phyloP scores from a whole-genome alignment of 768 basidiomycete species.

The Hemileccinum impolitum region DNA sequence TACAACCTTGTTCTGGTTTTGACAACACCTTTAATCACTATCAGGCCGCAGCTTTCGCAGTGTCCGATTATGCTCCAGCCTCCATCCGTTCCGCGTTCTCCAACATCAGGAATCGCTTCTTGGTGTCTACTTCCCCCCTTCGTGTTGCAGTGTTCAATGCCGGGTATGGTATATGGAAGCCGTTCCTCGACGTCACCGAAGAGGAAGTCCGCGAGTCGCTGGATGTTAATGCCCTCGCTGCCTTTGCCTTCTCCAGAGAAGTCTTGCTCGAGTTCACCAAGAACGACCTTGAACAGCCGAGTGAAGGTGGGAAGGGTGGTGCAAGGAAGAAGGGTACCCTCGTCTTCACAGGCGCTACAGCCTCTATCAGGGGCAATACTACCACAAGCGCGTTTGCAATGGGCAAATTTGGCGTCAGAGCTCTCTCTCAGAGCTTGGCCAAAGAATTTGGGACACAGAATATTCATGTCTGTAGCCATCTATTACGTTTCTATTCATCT shows the following conservation, averaged over 20 bases:
- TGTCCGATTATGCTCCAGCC: slow-evolving; percentile 46
- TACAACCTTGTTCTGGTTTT: not conserved
- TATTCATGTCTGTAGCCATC: slow-evolving; percentile 52
- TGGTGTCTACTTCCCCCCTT: slow-evolving; percentile 47
- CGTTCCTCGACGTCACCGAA: slow-evolving; percentile 61
- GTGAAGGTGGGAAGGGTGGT: slow-evolving; percentile 35
- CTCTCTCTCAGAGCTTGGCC: slow-evolving; percentile 65
- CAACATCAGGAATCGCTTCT: slow-evolving; percentile 43
- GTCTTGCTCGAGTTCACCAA: slow-evolving; percentile 58
- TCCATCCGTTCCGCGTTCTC: slow-evolving; percentile 51
- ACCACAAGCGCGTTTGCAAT: slow-evolving; percentile 61
- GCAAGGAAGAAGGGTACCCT: slow-evolving; percentile 60
- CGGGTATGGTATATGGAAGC: slow-evolving; percentile 56
- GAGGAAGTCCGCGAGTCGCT: slow-evolving; percentile 51
- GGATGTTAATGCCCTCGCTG: slow-evolving; percentile 52
- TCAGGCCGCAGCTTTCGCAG: slow-evolving; percentile 56
- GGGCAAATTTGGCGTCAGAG: slow-evolving; percentile 59
- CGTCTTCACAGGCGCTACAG: slow-evolving; percentile 74
- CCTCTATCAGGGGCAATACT: slow-evolving; percentile 58
- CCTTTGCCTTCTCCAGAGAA: slow-evolving; percentile 62
- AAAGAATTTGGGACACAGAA: slow-evolving; percentile 75
- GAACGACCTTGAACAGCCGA: slow-evolving; percentile 42
- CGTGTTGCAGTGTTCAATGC: slow-evolving; percentile 66
- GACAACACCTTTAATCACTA: not conserved
- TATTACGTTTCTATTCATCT: not conserved